Percentiles rank a stretch among this genome's conserved stretches.
These are phyloP conservation scores for Pleurotus cornucopiae DNA, from an alignment of 768 basidiomycete species.

Conservation along the genomic window DNA sequence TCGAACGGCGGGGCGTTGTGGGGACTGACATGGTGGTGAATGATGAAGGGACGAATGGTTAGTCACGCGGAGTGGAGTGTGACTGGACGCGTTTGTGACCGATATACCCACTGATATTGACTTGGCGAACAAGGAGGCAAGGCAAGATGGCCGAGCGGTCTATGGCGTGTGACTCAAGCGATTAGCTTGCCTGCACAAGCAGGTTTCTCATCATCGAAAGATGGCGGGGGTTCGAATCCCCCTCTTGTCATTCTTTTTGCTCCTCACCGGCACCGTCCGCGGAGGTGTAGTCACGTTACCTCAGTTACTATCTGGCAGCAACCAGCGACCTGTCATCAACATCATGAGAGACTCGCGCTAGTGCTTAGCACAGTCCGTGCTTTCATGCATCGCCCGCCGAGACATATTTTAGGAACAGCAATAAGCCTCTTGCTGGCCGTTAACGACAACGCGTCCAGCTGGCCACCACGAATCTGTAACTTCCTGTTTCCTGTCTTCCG, in stretches of 20 bases:
- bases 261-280: neutral
- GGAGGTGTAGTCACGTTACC: no score
- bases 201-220: constrained; percentile 30
- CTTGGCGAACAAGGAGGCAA: neutral
- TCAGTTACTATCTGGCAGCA: no score
- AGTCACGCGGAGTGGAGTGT: neutral
- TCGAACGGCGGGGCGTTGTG: constrained; percentile 11
- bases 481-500: no score
- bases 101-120: neutral
- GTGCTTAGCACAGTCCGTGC: no score
- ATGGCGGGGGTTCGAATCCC: constrained; percentile 21
- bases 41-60: neutral
- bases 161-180: constrained; percentile 23
- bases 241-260: constrained; percentile 30
- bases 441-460: no score
- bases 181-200: constrained; percentile 24
- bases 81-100: constrained; percentile 3
- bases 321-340: no score
- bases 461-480: no score
- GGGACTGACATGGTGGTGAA: constrained; percentile 3
- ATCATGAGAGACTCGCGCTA: no score
- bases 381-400: no score
- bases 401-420: no score
- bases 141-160: constrained; percentile 18
- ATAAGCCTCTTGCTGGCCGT: no score